Conservation (phyloP, 768 basidiomycete genomes). For the Boletus rubropictus region DNA sequence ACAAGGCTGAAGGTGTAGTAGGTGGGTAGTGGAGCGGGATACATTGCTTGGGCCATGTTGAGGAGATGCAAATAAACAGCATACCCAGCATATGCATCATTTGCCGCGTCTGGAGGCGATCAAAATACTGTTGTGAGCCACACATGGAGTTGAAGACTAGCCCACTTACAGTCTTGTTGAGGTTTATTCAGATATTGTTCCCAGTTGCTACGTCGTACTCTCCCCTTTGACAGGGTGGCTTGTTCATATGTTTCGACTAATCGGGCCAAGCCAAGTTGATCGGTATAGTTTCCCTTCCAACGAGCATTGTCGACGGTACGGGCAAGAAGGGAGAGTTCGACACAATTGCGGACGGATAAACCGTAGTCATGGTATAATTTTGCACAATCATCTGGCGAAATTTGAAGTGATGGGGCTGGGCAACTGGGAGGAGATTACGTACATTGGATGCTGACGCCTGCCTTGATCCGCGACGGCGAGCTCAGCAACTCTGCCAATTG, state of each 20-base stretch:
- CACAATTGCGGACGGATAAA: constrained; percentile 44
- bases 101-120: constrained; percentile 52
- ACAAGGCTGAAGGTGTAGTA: constrained; percentile 58
- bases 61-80: constrained; percentile 44
- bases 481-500: constrained; percentile 48
- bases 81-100: constrained; percentile 66
- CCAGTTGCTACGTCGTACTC: constrained; percentile 66
- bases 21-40: constrained; percentile 26
- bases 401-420: not conserved
- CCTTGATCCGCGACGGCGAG: constrained; percentile 52
- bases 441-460: constrained; percentile 74
- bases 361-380: constrained; percentile 51
- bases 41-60: constrained; percentile 36
- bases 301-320: constrained; percentile 61
- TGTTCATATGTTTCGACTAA: constrained; percentile 59
- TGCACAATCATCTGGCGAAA: constrained; percentile 53
- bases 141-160: not conserved
- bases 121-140: constrained; percentile 3
- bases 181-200: constrained; percentile 39
- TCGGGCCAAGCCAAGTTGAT: constrained; percentile 56
- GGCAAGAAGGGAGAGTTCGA: constrained; percentile 68
- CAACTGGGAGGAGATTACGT: constrained; percentile 10
- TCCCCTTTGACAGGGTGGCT: constrained; percentile 51
- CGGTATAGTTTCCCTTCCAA: constrained; percentile 69
- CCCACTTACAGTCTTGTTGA: constrained; percentile 57